Evolutionary conservation across 2,329 filamentous ascomycete species (phyloP).

Genomic region (Claviceps sp.): DNA sequence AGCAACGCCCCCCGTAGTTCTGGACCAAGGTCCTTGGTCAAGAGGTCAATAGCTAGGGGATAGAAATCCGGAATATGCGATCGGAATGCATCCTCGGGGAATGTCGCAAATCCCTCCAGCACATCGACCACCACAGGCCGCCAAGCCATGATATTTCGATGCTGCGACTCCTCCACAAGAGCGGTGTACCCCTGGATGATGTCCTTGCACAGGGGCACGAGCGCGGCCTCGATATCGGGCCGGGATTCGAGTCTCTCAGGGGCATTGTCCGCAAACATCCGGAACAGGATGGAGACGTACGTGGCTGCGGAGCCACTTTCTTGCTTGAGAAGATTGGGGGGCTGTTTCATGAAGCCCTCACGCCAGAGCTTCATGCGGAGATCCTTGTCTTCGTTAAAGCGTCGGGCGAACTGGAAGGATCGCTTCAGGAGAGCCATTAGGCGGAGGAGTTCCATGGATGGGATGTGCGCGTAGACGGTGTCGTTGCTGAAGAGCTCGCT

Average conservation of each 20-base stretch:
- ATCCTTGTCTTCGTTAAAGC: slow-evolving; percentile 96
- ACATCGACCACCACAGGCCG: slow-evolving; percentile 94
- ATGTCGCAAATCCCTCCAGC: slow-evolving; percentile 79
- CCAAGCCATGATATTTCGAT: slow-evolving; percentile 95
- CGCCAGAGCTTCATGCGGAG: slow-evolving; percentile 87
- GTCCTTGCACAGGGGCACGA: slow-evolving; percentile 90
- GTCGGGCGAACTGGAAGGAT: slow-evolving; percentile 89
- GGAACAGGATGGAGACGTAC: slow-evolving; percentile 88
- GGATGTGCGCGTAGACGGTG: slow-evolving; percentile 84
- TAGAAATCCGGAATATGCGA: slow-evolving; percentile 76
- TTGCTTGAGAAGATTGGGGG: slow-evolving; percentile 93
- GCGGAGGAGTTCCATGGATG: slow-evolving; percentile 74
- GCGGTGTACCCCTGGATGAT: slow-evolving; percentile 76
- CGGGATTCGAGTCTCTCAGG: slow-evolving; percentile 70
- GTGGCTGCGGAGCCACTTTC: slow-evolving; percentile 86
- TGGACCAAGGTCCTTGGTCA: slow-evolving; percentile 65
- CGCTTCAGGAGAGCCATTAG: slow-evolving; percentile 93
- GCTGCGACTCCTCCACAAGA: slow-evolving; percentile 91
- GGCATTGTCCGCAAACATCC: slow-evolving; percentile 89
- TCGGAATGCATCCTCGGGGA: slow-evolving; percentile 67
- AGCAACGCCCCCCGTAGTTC: slow-evolving; percentile 73
- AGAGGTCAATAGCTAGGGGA: slow-evolving; percentile 67
- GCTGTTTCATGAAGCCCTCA: slow-evolving; percentile 99
- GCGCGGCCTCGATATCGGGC: slow-evolving; percentile 73
- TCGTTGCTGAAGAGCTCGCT: slow-evolving; percentile 98